phyloP scores from a whole-genome alignment of 495 filamentous ascomycete species.

The Letharia lupina region DNA sequence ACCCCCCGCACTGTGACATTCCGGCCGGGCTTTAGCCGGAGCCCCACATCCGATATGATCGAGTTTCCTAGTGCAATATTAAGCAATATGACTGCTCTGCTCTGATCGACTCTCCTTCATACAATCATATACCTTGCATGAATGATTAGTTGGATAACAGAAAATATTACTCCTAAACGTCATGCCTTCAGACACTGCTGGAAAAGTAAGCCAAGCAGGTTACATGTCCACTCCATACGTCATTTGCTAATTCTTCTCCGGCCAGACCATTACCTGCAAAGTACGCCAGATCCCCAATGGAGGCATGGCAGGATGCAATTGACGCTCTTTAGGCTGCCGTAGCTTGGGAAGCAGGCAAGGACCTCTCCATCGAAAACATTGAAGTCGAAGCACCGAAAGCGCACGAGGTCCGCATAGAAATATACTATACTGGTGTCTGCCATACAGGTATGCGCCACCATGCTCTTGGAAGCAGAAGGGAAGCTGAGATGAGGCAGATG shows the following conservation, averaged over 20 bases:
- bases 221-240: conserved; percentile 6
- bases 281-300: conserved; percentile 30
- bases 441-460: conserved; percentile 65
- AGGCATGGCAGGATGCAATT: conserved; percentile 9
- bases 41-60: neutral
- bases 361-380: conserved; percentile 80
- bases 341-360: conserved; percentile 90
- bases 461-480: neutral
- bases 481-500: conserved; percentile 50
- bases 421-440: conserved; percentile 95
- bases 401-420: conserved; percentile 92
- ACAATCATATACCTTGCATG: neutral
- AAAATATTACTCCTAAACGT: neutral
- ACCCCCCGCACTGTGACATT: neutral
- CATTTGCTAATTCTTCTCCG: conserved; percentile 23
- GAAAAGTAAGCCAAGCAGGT: conserved; percentile 39
- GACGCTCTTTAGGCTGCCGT: conserved; percentile 62
- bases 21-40: conserved; percentile 1
- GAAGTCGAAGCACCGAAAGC: conserved; percentile 89
- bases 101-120: neutral
- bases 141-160: neutral
- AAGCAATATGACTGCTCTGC: neutral
- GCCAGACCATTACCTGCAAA: conserved; percentile 69
- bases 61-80: neutral
- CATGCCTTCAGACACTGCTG: conserved; percentile 42